Percentiles rank a stretch among this genome's conserved stretches.
Evolutionary conservation across 495 filamentous ascomycete species (phyloP).

Genomic region (Aspergillus kassunensis): DNA sequence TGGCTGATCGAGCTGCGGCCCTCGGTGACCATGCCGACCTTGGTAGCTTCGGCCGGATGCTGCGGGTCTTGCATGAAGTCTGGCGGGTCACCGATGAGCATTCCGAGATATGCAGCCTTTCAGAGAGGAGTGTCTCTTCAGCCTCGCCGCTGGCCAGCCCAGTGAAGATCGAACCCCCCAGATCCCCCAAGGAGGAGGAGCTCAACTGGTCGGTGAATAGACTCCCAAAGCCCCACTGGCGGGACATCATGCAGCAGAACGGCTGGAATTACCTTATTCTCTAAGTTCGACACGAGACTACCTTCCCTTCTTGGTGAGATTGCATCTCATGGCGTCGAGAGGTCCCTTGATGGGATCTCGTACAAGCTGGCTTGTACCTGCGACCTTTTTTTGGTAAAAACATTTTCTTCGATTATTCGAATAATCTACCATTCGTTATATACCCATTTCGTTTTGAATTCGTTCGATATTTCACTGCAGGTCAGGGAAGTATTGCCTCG

Average conservation of each 20-base stretch:
- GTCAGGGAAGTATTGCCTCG: constrained; percentile 6
- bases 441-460: constrained; percentile 9
- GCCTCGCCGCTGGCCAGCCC: constrained; percentile 13
- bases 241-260: constrained; percentile 89
- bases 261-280: constrained; percentile 92
- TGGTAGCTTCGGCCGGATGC: constrained; percentile 84
- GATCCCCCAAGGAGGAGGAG: constrained; percentile 14
- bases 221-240: constrained; percentile 63
- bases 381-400: constrained; percentile 11
- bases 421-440: constrained; percentile 12
- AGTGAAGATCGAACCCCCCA: constrained; percentile 20
- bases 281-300: constrained; percentile 35
- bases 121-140: constrained; percentile 24
- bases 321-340: constrained; percentile 14
- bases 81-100: constrained; percentile 70
- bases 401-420: constrained; percentile 3
- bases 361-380: constrained; percentile 20
- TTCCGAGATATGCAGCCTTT: constrained; percentile 15
- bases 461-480: constrained; percentile 12
- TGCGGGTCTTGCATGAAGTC: constrained; percentile 71
- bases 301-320: constrained; percentile 15
- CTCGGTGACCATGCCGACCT: constrained; percentile 72
- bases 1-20: constrained; percentile 63
- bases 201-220: constrained; percentile 13
- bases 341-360: constrained; percentile 19